These are phyloP conservation scores for Trichosporon faecale DNA, from an alignment of 1,284 basidiomycete genomes.

Conservation along the genomic window DNA sequence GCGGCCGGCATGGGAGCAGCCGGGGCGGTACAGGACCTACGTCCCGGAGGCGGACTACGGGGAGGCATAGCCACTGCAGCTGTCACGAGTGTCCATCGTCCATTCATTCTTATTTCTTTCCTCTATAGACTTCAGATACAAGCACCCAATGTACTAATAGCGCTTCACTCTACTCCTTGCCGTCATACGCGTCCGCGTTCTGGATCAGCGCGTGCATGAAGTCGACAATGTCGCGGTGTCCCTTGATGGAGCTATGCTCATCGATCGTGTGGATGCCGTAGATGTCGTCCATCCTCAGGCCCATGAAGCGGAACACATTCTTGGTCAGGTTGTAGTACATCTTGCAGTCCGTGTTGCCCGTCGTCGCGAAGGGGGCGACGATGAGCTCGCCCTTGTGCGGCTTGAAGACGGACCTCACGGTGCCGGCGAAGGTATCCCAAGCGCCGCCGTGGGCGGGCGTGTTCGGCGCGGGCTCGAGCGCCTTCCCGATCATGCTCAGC, in stretches of 20 bases:
- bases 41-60: slow-evolving; percentile 10
- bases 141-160: neutral
- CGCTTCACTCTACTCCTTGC: slow-evolving; percentile 33
- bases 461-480: slow-evolving; percentile 50
- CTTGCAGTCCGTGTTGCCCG: slow-evolving; percentile 40
- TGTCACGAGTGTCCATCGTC: neutral
- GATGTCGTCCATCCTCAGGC: slow-evolving; percentile 19
- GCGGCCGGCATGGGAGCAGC: slow-evolving; percentile 23
- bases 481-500: slow-evolving; percentile 42
- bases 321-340: slow-evolving; percentile 50
- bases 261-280: slow-evolving; percentile 47
- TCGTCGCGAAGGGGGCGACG: slow-evolving; percentile 43
- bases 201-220: slow-evolving; percentile 51
- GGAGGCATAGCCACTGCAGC: neutral
- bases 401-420: slow-evolving; percentile 43
- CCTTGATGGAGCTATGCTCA: slow-evolving; percentile 40
- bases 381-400: slow-evolving; percentile 40
- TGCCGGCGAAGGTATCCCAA: slow-evolving; percentile 51
- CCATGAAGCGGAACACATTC: slow-evolving; percentile 49
- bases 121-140: neutral
- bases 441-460: slow-evolving; percentile 41
- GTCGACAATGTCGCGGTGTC: slow-evolving; percentile 38
- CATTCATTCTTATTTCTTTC: neutral
- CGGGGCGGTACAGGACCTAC: slow-evolving; percentile 24
- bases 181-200: slow-evolving; percentile 45